Evolutionary conservation across 805 yeast species (phyloP).

Genomic region (Candida chauliodis): DNA sequence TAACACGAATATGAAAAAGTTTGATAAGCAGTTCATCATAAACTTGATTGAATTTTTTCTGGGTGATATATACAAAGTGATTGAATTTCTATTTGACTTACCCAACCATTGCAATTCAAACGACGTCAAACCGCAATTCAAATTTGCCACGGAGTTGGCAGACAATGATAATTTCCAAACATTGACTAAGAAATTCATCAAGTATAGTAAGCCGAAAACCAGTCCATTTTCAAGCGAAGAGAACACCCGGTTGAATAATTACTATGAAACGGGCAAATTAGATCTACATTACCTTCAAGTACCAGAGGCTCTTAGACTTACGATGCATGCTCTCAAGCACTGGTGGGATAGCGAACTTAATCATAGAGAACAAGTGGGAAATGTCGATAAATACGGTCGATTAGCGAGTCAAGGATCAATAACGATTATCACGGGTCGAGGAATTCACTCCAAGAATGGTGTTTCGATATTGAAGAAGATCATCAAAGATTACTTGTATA

Average conservation of each 20-base stretch:
- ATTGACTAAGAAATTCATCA: slow-evolving; percentile 3
- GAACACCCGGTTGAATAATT: slow-evolving; percentile 3
- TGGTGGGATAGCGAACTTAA: slow-evolving; percentile 67
- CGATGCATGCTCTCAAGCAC: slow-evolving; percentile 29
- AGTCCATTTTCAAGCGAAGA: neutral
- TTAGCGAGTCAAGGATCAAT: slow-evolving; percentile 42
- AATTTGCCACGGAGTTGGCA: neutral
- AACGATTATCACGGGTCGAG: slow-evolving; percentile 62
- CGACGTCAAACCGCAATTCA: slow-evolving; percentile 2
- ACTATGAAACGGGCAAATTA: slow-evolving; percentile 17
- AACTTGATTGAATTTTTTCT: slow-evolving; percentile 38
- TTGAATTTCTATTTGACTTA: slow-evolving; percentile 3
- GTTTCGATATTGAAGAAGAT: slow-evolving; percentile 43
- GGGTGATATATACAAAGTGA: slow-evolving; percentile 41
- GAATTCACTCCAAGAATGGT: slow-evolving; percentile 64
- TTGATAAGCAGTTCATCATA: slow-evolving; percentile 39
- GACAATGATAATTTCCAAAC: slow-evolving; percentile 1
- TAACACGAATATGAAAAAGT: slow-evolving; percentile 28
- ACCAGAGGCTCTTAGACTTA: slow-evolving; percentile 41
- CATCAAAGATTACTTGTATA: slow-evolving; percentile 38
- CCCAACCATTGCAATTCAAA: neutral
- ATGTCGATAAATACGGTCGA: slow-evolving; percentile 26
- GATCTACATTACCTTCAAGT: slow-evolving; percentile 60
- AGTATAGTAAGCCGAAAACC: neutral
- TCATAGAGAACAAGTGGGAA: slow-evolving; percentile 39